phyloP scores from a whole-genome alignment of 2,329 filamentous ascomycete genomes.

The Sporothrix brasiliensis region DNA sequence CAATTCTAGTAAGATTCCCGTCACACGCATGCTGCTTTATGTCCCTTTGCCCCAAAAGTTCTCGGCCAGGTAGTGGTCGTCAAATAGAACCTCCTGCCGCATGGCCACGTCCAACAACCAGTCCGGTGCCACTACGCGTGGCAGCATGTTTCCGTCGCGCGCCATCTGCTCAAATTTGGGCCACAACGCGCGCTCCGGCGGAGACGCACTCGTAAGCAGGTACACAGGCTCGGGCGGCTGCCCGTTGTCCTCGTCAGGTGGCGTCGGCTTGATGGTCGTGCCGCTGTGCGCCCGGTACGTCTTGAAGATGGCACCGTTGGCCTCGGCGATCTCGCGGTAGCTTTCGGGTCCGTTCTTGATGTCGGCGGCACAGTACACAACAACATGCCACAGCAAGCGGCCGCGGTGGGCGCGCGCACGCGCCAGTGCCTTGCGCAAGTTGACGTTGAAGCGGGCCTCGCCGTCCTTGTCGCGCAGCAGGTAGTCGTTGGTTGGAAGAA shows the following conservation, averaged over 20 bases:
- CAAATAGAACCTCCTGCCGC: slow-evolving; percentile 76
- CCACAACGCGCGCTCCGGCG: slow-evolving; percentile 76
- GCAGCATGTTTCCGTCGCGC: slow-evolving; percentile 73
- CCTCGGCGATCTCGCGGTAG: slow-evolving; percentile 81
- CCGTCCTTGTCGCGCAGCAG: slow-evolving; percentile 70
- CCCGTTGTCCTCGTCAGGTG: slow-evolving; percentile 62
- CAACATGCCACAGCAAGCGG: slow-evolving; percentile 72
- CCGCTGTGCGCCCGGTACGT: slow-evolving; percentile 75
- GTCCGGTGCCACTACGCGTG: slow-evolving; percentile 79
- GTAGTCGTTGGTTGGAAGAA: slow-evolving; percentile 67
- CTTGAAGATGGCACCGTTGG: slow-evolving; percentile 83
- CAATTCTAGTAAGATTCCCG: neutral
- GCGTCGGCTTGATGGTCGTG: slow-evolving; percentile 66
- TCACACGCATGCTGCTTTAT: neutral
- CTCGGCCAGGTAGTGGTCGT: slow-evolving; percentile 59
- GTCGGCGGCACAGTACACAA: slow-evolving; percentile 80
- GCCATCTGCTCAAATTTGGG: slow-evolving; percentile 78
- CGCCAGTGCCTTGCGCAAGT: slow-evolving; percentile 66
- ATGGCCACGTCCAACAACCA: slow-evolving; percentile 91
- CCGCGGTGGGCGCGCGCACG: slow-evolving; percentile 77
- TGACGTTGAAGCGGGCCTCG: slow-evolving; percentile 72
- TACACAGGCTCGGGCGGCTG: slow-evolving; percentile 73
- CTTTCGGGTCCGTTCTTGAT: slow-evolving; percentile 81
- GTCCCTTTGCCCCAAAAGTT: slow-evolving; percentile 37
- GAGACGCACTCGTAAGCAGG: slow-evolving; percentile 70